Evolutionary conservation across 1,139 yeast genomes (phyloP), one percentile per base, ranked within the genome.

Genomic region (Williopsis jadinii): DNA sequence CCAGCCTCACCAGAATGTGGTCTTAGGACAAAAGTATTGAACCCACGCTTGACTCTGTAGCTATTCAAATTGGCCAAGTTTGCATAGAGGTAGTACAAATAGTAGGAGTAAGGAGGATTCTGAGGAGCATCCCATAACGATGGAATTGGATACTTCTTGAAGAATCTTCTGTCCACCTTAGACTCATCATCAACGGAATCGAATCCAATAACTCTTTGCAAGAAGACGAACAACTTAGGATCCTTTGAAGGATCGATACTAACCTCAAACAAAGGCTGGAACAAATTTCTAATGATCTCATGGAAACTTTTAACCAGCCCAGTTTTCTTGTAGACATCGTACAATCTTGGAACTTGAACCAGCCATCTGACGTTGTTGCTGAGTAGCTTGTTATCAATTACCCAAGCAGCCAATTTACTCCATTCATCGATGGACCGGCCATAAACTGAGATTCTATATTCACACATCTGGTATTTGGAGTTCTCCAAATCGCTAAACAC

Each of bases 1-100:
- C 99, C 99, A 6, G 98, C 99, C 64, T 94, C 99, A 50, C 99
- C 99, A 55, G 96, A 86, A 61, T 94, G 99, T 2, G 99, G 99
- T 56, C 98, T 77, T 53, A 94, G 69, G 14, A 87, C 95, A 63
- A 94, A 82, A 0, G 97, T 90, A 59, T 86, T 90, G 64, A 76
- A 84, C 0, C 85, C 83, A 41, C 88, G 71, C 47, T 68, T 71
- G 34, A 71, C 66, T 63, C 99, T 77, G 75, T 92, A 81, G 49
- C 81, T 78, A 60, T 94, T 94, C 62, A 94, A 73, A 5, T 95
- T 76, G 2, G 95, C 78, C 64, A 92, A 65, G 61, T 90, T 90
- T 34, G 97, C 83, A 60, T 77, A 92, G 48, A 92, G 62, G 63
- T 90, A 90, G 67, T 92, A 94, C 49, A 92, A 64, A 64, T 90